phyloP scores from a whole-genome alignment of 208 protist species.

The Acanthamoeba royreba region DNA sequence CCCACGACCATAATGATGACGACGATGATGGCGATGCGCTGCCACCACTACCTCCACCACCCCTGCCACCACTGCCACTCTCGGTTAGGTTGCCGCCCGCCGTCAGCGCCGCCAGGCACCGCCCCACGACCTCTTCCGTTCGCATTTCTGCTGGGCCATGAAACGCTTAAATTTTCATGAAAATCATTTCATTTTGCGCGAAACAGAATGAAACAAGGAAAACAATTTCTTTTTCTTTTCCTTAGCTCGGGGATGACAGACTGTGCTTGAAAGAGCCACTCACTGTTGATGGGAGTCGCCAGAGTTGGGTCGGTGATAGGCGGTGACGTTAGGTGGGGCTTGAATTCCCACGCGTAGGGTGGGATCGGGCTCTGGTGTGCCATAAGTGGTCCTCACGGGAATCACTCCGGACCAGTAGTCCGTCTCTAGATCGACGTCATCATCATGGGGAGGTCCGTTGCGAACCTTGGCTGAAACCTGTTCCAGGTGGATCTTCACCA shows the following conservation, averaged over 20 bases:
- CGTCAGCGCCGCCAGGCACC: neutral
- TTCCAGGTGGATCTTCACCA: conserved; percentile 4
- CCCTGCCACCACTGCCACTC: no score
- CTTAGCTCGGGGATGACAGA: no score
- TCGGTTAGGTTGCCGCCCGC: neutral
- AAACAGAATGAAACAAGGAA: no score
- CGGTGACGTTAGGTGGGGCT: neutral
- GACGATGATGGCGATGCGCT: no score
- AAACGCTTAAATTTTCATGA: no score
- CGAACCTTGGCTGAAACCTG: conserved; percentile 7
- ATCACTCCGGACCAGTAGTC: neutral
- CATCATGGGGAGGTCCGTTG: neutral
- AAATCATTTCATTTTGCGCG: no score
- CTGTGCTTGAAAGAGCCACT: no score
- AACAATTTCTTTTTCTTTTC: no score
- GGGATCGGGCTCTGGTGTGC: neutral
- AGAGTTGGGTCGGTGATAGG: neutral
- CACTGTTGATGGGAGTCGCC: no score
- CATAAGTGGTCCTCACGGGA: neutral
- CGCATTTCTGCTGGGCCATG: no score
- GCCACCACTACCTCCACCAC: no score
- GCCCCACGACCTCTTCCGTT: neutral
- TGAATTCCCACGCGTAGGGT: neutral
- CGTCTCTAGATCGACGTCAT: neutral
- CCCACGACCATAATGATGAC: no score